Conservation (phyloP, 1,139 yeast species). For the Yamadazyma kanchanaburiensis region DNA sequence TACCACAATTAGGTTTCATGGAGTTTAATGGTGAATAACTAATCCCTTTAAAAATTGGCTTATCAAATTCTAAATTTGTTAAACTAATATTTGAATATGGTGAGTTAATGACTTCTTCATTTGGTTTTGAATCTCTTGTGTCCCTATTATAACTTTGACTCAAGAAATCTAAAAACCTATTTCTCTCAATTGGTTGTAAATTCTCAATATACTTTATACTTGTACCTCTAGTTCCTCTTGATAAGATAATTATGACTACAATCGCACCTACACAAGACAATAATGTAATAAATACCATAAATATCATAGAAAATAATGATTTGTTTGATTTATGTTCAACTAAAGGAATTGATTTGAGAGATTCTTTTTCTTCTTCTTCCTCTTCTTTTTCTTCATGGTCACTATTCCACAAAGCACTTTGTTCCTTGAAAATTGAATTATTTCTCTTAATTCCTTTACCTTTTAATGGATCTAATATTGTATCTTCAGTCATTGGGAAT, state of each 20-base stretch:
- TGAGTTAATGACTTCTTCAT: neutral
- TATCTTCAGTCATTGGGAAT: constrained; percentile 1
- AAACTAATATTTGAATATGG: neutral
- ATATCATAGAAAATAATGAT: neutral
- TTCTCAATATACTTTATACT: constrained; percentile 11
- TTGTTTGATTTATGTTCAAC: neutral
- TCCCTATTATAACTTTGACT: neutral
- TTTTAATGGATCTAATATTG: constrained; percentile 13
- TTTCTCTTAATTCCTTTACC: constrained; percentile 5
- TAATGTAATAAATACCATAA: neutral
- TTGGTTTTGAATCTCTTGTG: neutral
- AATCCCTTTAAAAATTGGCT: constrained; percentile 48
- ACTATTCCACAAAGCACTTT: constrained; percentile 6
- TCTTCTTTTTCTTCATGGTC: constrained; percentile 1
- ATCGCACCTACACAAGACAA: constrained; percentile 11
- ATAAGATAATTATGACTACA: constrained; percentile 8
- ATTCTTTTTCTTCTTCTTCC: constrained; percentile 1
- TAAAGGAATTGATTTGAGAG: constrained; percentile 1
- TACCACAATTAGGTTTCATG: constrained; percentile 52
- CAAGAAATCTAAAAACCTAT: constrained; percentile 5
- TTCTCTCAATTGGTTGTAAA: constrained; percentile 5
- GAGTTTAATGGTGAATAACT: constrained; percentile 57
- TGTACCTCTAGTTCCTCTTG: constrained; percentile 18
- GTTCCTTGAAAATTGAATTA: constrained; percentile 11
- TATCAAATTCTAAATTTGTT: neutral